Conservation (phyloP, 1,139 yeast genomes). For the Geotrichum fermentans region DNA sequence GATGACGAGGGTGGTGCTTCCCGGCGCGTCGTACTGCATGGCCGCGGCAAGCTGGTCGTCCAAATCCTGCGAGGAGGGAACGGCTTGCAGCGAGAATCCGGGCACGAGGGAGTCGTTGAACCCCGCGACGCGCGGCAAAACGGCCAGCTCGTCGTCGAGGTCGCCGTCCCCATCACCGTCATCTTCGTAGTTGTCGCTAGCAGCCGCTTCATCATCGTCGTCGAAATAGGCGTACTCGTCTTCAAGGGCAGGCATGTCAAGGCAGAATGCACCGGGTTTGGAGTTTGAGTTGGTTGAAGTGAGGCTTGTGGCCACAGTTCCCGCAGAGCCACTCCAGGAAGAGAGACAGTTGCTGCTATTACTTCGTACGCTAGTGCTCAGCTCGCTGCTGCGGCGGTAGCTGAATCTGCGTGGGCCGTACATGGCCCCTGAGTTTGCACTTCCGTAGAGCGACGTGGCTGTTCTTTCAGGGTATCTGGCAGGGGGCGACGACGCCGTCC, state of each 20-base stretch:
- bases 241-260: constrained; percentile 16
- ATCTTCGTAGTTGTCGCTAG: not conserved
- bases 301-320: not conserved
- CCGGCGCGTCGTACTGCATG: too few relatives aligned
- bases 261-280: constrained; percentile 1
- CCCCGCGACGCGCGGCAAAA: constrained; percentile 32
- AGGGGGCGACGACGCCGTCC: not conserved
- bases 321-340: not conserved
- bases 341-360: not conserved
- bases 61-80: not conserved
- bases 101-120: constrained; percentile 32
- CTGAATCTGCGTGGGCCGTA: not conserved
- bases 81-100: constrained; percentile 31
- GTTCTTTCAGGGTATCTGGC: not conserved
- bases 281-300: not conserved
- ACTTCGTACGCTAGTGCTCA: not conserved
- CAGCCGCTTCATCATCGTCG: constrained; percentile 1
- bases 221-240: constrained; percentile 7
- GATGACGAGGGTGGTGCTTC: too few relatives aligned
- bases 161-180: not conserved
- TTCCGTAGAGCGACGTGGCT: not conserved
- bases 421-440: not conserved
- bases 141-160: constrained; percentile 3
- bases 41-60: too few relatives aligned
- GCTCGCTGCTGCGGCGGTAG: not conserved